Evolutionary conservation across 345 rosid species (phyloP).

Genomic region (Turnera subulata): DNA sequence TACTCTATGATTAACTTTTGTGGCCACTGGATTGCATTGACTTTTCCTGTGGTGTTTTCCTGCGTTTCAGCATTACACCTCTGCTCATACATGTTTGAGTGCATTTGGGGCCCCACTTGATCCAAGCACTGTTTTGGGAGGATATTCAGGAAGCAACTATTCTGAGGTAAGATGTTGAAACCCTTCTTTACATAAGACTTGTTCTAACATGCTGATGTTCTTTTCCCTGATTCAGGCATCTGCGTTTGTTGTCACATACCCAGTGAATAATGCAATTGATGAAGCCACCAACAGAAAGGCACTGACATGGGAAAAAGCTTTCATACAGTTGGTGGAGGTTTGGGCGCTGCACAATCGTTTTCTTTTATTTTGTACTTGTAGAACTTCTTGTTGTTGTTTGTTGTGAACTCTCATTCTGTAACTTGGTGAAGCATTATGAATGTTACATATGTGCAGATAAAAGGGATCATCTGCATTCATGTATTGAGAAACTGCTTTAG

Average conservation of each 20-base stretch:
- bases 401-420: too few species aligned
- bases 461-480: too few species aligned
- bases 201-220: neutral
- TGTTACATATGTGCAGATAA: too few species aligned
- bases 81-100: constrained; percentile 81
- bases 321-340: constrained; percentile 82
- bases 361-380: neutral
- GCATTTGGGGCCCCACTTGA: constrained; percentile 94
- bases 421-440: too few species aligned
- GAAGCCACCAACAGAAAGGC: constrained; percentile 71
- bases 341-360: constrained; percentile 3
- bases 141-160: constrained; percentile 75
- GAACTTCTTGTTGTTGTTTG: neutral
- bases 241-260: constrained; percentile 86
- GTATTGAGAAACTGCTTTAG: too few species aligned
- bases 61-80: constrained; percentile 67
- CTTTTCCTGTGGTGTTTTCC: constrained; percentile 13
- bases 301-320: constrained; percentile 95
- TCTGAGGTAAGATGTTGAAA: constrained; percentile 54
- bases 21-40: constrained; percentile 2
- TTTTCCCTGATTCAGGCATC: constrained; percentile 64
- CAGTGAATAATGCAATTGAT: constrained; percentile 75
- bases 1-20: neutral
- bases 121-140: constrained; percentile 90
- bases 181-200: constrained; percentile 13